These are phyloP conservation scores for Aspergillus versicolor DNA, from an alignment of 2,329 filamentous ascomycete species.

Conservation along the genomic window DNA sequence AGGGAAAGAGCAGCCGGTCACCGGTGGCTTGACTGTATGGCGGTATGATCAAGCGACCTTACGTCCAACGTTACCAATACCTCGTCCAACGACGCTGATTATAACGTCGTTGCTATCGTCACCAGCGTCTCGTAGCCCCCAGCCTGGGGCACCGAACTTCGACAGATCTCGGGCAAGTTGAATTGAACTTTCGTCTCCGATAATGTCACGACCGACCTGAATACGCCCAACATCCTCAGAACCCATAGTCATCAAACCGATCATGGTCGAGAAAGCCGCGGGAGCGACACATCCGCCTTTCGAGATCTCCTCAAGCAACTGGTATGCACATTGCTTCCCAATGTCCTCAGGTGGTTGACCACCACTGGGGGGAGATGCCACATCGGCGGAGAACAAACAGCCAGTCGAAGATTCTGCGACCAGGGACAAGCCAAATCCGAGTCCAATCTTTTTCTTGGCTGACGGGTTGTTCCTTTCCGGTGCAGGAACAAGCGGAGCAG, in stretches of 20 bases:
- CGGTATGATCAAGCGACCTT: slow-evolving; percentile 66
- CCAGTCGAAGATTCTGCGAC: slow-evolving; percentile 91
- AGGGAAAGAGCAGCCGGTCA: slow-evolving; percentile 1
- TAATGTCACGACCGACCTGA: slow-evolving; percentile 74
- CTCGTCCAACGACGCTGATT: slow-evolving; percentile 86
- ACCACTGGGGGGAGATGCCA: slow-evolving; percentile 70
- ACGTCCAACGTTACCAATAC: slow-evolving; percentile 90
- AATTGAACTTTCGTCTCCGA: slow-evolving; percentile 78
- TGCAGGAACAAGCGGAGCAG: slow-evolving; percentile 61
- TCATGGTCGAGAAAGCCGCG: slow-evolving; percentile 69
- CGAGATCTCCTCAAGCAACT: slow-evolving; percentile 78
- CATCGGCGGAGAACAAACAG: slow-evolving; percentile 84
- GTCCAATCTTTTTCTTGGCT: slow-evolving; percentile 65
- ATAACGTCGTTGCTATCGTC: slow-evolving; percentile 71
- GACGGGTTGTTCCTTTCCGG: slow-evolving; percentile 65
- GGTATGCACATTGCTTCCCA: slow-evolving; percentile 82
- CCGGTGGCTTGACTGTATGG: slow-evolving; percentile 1
- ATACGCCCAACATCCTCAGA: slow-evolving; percentile 91
- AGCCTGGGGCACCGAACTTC: slow-evolving; percentile 85
- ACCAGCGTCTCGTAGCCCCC: slow-evolving; percentile 79
- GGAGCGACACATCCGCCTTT: slow-evolving; percentile 78
- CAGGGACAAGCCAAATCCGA: slow-evolving; percentile 87
- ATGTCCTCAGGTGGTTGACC: slow-evolving; percentile 87
- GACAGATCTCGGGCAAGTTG: slow-evolving; percentile 79
- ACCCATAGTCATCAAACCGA: slow-evolving; percentile 97